phyloP scores from a whole-genome alignment of 2,329 filamentous ascomycete genomes.

The Talaromyces islandicus region DNA sequence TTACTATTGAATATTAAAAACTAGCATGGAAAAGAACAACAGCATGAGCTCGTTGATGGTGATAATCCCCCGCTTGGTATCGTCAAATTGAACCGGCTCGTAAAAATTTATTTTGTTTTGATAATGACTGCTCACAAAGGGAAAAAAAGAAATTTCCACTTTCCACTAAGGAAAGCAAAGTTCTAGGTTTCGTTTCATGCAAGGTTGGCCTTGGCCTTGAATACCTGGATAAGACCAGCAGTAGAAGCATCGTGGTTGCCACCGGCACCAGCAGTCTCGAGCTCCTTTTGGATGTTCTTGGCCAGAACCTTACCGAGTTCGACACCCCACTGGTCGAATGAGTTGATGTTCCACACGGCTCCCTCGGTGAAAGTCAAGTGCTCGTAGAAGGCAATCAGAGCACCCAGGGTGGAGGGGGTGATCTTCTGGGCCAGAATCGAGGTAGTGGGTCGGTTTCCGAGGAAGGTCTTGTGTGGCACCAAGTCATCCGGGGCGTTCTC shows the following conservation, averaged over 20 bases:
- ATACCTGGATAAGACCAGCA: conserved; percentile 80
- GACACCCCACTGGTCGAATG: conserved; percentile 99
- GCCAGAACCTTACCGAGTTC: conserved; percentile 95
- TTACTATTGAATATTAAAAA: background rate
- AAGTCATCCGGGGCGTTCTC: conserved; percentile 49
- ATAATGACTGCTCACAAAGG: background rate
- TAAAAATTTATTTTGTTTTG: background rate
- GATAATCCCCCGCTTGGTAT: background rate
- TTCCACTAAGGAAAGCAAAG: background rate
- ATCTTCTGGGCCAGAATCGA: conserved; percentile 91
- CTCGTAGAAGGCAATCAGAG: conserved; percentile 97
- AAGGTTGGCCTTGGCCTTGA: conserved; percentile 68
- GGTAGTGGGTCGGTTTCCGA: conserved; percentile 94
- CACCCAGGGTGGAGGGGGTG: conserved; percentile 86
- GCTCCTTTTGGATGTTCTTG: conserved; percentile 82
- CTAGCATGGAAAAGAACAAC: background rate
- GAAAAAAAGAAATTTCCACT: background rate
- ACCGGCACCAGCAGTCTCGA: conserved; percentile 67
- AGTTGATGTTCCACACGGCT: conserved; percentile 99
- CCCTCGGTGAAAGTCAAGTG: conserved; percentile 97
- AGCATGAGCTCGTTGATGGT: background rate
- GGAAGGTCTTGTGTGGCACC: conserved; percentile 97
- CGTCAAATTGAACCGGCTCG: background rate
- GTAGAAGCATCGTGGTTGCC: conserved; percentile 80
- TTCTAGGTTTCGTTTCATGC: conserved; percentile 17